A percentile compares a stretch with the other conserved stretches of the same genome.
These are phyloP conservation scores for Penicillium paxilli DNA, from an alignment of 495 filamentous ascomycete genomes.

Conservation along the genomic window DNA sequence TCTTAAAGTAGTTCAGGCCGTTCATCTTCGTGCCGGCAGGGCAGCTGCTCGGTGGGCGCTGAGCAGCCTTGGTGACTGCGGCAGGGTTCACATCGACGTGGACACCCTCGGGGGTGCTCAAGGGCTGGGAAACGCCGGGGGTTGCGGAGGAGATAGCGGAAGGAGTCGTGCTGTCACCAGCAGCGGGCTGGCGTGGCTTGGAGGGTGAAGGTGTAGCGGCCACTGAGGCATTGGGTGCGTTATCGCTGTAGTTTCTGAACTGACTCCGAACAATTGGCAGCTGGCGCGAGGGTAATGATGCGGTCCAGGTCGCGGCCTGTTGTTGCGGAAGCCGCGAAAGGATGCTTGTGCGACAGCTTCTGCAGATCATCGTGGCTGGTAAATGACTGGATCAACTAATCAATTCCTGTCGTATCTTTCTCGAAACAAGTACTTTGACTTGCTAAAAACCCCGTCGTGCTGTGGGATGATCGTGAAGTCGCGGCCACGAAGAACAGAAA, in stretches of 20 bases:
- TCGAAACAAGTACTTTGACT: background rate
- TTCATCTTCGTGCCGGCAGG: constrained; percentile 70
- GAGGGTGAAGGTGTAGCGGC: constrained; percentile 51
- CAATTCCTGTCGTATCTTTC: background rate
- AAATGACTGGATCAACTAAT: background rate
- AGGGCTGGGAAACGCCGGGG: constrained; percentile 47
- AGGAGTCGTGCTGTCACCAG: constrained; percentile 35
- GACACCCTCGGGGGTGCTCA: constrained; percentile 41
- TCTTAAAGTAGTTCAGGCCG: constrained; percentile 88
- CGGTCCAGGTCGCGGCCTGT: constrained; percentile 28
- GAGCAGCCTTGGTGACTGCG: constrained; percentile 24
- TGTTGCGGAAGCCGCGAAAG: constrained; percentile 39
- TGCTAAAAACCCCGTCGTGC: constrained; percentile 1
- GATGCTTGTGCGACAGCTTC: constrained; percentile 45
- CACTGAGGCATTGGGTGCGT: constrained; percentile 39
- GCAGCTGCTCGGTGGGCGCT: constrained; percentile 50
- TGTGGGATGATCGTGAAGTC: constrained; percentile 8
- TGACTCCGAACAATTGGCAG: constrained; percentile 33
- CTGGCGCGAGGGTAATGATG: constrained; percentile 31
- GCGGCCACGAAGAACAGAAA: constrained; percentile 28
- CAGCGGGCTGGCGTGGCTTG: constrained; percentile 48
- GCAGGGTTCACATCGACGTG: constrained; percentile 31
- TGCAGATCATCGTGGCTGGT: constrained; percentile 45
- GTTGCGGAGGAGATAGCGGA: constrained; percentile 45
- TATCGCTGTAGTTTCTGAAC: constrained; percentile 39